Evolutionary conservation across 768 basidiomycete genomes (phyloP), one percentile per base, ranked within the genome.

Genomic region (Roridomyces roridus): DNA sequence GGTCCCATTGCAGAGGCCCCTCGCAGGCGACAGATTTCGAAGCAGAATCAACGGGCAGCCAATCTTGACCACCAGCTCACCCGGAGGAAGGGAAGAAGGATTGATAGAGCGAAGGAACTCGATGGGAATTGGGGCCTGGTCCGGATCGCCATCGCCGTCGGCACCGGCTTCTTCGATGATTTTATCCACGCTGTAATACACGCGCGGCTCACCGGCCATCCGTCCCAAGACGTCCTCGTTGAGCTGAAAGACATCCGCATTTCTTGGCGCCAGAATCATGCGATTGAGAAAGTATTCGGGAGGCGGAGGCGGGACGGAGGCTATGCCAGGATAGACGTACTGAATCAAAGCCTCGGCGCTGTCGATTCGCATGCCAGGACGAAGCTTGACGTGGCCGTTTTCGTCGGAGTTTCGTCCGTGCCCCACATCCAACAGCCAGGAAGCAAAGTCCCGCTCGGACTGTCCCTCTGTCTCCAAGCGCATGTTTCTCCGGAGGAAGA

Each of bases 401-500:
- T 47, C 45, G 2, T 55, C 5, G n/a, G 47, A 49, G 34, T 35
- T 41, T 5, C 60, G 41, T 4, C 51, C 58, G 37, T 66, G 72
- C 7, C 74, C 74, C 42, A 77, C 57, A 17, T 70, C 59, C 7
- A 74, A 54, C 1, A 78, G 65, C 65, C 72, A 73, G 3, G 58
- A 31, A 6, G 75, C 73, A 66, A 73, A 78, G 1, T 55, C 41
- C 31, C 62, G 46, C 40, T 62, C 67, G 6, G 68, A 66, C 4
- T 56, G 25, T 15, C 66, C 64, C 51, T 65, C 58, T 12, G 67
- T 57, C 1, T 67, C 69, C 23, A 80, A 65, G 1, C 65, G 51
- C 76, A 78, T 80, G 53, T 80, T 80, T 24, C 67, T 61, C 12
- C 36, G 55, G 5, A 78, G 69, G 36, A 63, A 57, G 10, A 77